Conservation (phyloP, 345 rosid species). For the Hibiscus tridactylites region DNA sequence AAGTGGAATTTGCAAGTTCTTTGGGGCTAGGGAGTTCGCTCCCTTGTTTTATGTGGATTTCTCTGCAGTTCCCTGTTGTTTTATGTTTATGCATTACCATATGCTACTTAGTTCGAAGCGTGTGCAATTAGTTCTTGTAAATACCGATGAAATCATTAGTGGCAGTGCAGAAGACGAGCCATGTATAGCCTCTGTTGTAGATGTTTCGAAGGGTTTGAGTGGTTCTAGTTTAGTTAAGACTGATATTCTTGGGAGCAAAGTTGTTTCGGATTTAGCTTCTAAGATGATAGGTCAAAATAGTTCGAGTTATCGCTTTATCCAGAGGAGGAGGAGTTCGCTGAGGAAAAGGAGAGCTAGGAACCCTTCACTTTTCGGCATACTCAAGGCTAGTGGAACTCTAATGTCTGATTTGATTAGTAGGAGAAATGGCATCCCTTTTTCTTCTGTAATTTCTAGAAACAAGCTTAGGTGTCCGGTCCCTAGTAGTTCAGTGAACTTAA, state of each 20-base stretch:
- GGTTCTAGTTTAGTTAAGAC: too few relatives aligned
- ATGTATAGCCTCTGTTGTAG: too few relatives aligned
- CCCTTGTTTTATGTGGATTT: too few relatives aligned
- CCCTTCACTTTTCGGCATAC: conserved; percentile 15
- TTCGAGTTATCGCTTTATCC: conserved; percentile 17
- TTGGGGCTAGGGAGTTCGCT: too few relatives aligned
- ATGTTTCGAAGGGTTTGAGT: too few relatives aligned
- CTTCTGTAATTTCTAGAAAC: conserved; percentile 35
- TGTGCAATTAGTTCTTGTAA: too few relatives aligned
- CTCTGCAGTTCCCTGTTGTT: too few relatives aligned
- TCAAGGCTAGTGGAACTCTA: conserved; percentile 33
- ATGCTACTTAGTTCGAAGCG: too few relatives aligned
- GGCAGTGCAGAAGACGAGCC: too few relatives aligned
- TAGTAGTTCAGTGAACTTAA: conserved; percentile 16
- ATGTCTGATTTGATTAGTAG: conserved; percentile 53
- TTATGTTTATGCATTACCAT: too few relatives aligned
- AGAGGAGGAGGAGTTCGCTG: conserved; percentile 64
- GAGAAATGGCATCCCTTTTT: conserved; percentile 41
- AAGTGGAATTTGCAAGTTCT: too few relatives aligned
- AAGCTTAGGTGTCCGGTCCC: conserved; percentile 38
- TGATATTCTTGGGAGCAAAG: conserved; percentile 21
- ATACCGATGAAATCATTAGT: too few relatives aligned
- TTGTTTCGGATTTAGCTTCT: conserved; percentile 33
- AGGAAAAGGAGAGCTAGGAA: conserved; percentile 54
- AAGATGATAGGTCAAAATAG: conserved; percentile 44